These are phyloP conservation scores for Hansenula anomala DNA, from an alignment of 1,139 yeast species.

Conservation along the genomic window DNA sequence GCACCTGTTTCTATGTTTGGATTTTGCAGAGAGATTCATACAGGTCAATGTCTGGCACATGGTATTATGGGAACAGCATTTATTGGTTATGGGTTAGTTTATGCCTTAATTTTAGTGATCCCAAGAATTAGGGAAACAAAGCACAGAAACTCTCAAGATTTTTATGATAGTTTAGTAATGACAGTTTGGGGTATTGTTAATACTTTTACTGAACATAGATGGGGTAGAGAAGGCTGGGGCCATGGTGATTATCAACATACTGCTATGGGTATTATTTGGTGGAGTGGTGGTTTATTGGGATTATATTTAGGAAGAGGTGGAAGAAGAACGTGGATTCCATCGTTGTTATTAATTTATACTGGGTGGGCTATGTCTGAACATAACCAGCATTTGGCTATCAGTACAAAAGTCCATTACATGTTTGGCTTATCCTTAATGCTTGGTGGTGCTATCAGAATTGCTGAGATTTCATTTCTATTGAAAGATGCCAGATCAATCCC, in stretches of 20 bases:
- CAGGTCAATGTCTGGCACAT: slow-evolving; percentile 95
- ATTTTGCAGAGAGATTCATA: slow-evolving; percentile 67
- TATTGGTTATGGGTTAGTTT: slow-evolving; percentile 68
- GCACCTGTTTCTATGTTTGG: slow-evolving; percentile 85
- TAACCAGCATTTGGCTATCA: slow-evolving; percentile 64
- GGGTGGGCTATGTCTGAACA: slow-evolving; percentile 96
- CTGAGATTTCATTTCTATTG: slow-evolving; percentile 72
- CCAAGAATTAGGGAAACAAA: slow-evolving; percentile 58
- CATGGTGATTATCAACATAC: slow-evolving; percentile 94
- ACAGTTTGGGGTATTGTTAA: slow-evolving; percentile 89
- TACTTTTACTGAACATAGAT: slow-evolving; percentile 92
- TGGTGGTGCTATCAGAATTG: slow-evolving; percentile 70
- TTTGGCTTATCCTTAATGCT: slow-evolving; percentile 78
- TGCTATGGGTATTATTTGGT: slow-evolving; percentile 94
- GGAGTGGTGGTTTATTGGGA: slow-evolving; percentile 90
- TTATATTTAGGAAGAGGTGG: slow-evolving; percentile 65
- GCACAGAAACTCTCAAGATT: slow-evolving; percentile 67
- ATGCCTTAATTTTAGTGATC: slow-evolving; percentile 59
- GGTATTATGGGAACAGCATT: slow-evolving; percentile 95
- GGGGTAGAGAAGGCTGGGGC: slow-evolving; percentile 85
- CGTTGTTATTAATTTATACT: slow-evolving; percentile 74
- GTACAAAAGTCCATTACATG: slow-evolving; percentile 82
- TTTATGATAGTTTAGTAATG: slow-evolving; percentile 76
- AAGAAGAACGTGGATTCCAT: slow-evolving; percentile 70
- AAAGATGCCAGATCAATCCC: slow-evolving; percentile 46